Percentiles rank a stretch among this genome's conserved stretches.
Conservation (phyloP, 345 rosid genomes). For the Microcos paniculata region DNA sequence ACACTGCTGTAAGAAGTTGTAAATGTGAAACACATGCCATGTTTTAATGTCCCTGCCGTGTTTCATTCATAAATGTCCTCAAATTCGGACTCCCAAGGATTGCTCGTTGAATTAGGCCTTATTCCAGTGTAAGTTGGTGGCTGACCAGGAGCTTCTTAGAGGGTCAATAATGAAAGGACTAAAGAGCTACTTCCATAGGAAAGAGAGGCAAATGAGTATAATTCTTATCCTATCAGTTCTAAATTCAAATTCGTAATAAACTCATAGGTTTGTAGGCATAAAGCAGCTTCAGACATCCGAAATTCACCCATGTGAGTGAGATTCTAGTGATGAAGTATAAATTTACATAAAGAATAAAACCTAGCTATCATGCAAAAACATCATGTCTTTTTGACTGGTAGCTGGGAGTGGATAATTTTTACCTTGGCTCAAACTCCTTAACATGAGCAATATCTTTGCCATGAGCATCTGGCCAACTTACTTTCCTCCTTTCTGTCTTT, state of each 20-base stretch:
- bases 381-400: no score
- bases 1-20: background rate
- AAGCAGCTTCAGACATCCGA: background rate
- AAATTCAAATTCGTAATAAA: background rate
- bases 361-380: no score
- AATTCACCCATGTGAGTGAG: background rate
- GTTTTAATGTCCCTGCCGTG: background rate
- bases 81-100: background rate
- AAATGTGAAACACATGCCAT: background rate
- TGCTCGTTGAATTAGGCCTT: background rate
- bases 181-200: background rate
- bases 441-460: constrained; percentile 79
- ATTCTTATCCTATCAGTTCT: background rate
- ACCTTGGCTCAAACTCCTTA: constrained; percentile 75
- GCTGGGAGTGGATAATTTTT: constrained; percentile 11
- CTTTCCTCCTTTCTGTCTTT: constrained; percentile 54
- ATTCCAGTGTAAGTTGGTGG: background rate
- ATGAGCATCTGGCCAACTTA: constrained; percentile 76
- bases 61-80: background rate
- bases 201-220: background rate
- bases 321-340: background rate
- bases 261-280: background rate
- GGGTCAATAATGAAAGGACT: background rate
- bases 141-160: background rate
- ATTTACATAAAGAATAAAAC: background rate